phyloP scores from a whole-genome alignment of 176 grass and related monocot species.

The Triticum timopheevii region DNA sequence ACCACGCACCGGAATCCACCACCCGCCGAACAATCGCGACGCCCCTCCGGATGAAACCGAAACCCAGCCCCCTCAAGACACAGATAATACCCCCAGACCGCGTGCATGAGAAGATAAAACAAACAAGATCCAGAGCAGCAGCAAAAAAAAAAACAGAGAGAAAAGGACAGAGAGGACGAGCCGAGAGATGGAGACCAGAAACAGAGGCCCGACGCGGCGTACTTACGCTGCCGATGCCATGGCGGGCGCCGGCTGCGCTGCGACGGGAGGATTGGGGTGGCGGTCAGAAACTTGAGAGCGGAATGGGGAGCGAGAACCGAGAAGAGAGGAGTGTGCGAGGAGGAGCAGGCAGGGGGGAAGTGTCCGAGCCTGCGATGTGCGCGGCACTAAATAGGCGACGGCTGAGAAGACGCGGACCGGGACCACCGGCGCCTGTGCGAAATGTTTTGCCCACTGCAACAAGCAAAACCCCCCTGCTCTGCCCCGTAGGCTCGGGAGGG shows the following conservation, averaged over 20 bases:
- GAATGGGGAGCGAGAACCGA: not conserved
- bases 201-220: not conserved
- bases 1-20: not conserved
- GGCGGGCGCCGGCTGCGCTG: not conserved
- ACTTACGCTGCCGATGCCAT: constrained; percentile 14
- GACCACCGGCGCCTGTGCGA: not conserved
- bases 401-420: not conserved
- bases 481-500: too few relatives aligned
- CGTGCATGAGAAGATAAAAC: not conserved
- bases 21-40: not conserved
- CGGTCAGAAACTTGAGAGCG: not conserved
- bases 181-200: not conserved
- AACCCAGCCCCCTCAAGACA: not conserved
- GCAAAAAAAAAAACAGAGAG: too few relatives aligned
- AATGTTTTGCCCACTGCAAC: not conserved
- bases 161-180: not conserved
- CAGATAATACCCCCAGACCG: not conserved
- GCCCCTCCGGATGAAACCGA: not conserved
- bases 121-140: not conserved
- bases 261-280: not conserved
- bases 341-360: not conserved
- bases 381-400: not conserved
- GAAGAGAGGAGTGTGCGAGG: not conserved
- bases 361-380: too few relatives aligned
- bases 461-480: not conserved